These are phyloP conservation scores for Rusavskia elegans DNA, from an alignment of 495 filamentous ascomycete genomes.

Conservation along the genomic window DNA sequence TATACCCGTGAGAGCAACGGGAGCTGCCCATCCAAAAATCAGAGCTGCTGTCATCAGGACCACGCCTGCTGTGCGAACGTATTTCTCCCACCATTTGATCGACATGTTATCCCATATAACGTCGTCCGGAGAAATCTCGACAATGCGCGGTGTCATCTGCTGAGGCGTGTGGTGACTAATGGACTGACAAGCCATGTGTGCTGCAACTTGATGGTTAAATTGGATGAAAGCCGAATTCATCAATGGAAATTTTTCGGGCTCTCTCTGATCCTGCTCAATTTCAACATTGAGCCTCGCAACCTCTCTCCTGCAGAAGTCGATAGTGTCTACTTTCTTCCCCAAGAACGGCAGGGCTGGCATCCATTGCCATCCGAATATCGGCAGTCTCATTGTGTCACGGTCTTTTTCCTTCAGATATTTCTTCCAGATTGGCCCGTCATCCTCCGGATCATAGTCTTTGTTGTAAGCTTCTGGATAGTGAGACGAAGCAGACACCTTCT, in stretches of 20 bases:
- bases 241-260: conserved; percentile 73
- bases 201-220: conserved; percentile 94
- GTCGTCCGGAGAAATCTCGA: conserved; percentile 86
- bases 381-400: conserved; percentile 71
- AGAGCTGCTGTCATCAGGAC: conserved; percentile 53
- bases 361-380: conserved; percentile 66
- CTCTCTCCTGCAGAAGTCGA: conserved; percentile 79
- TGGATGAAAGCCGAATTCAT: conserved; percentile 99
- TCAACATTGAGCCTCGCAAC: conserved; percentile 80
- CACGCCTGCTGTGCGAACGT: conserved; percentile 54
- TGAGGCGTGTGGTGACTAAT: conserved; percentile 84
- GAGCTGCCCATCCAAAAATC: conserved; percentile 81
- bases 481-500: conserved; percentile 1
- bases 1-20: conserved; percentile 73
- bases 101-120: conserved; percentile 98
- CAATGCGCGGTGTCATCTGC: conserved; percentile 81
- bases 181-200: conserved; percentile 94
- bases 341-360: conserved; percentile 65
- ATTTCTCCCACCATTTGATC: conserved; percentile 86
- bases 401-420: conserved; percentile 68
- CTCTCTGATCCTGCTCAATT: conserved; percentile 79
- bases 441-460: conserved; percentile 41
- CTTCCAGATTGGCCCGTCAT: conserved; percentile 64
- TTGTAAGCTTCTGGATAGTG: conserved; percentile 62
- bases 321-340: conserved; percentile 86